Evolutionary conservation across 2,329 filamentous ascomycete species (phyloP), one percentile per base, ranked within the genome.

Genomic region (Aspergillus ibericus): DNA sequence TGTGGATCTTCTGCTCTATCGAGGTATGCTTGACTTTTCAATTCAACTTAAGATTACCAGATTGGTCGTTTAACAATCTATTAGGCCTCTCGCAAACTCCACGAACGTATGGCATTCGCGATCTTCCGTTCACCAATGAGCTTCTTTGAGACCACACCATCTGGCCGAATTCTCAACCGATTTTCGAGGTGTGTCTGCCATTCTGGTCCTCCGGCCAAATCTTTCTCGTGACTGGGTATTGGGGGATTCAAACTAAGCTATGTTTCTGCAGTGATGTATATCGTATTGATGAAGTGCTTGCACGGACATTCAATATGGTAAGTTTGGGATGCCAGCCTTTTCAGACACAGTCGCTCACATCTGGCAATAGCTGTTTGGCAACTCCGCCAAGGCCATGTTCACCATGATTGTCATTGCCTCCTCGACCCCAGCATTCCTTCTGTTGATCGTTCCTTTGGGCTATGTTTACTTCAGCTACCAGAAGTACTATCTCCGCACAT

Each of bases 1-100:
- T 99, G 27, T 99, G 95, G 95, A 98, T 99, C 65, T 98, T 99
- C 80, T 99, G 96, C 79, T 98, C 95, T 4, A 99, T 99, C 63
- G 95, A 99, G 85, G 89, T 91, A 80, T 70, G 81, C 52, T 74
- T 55, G 10, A 36, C 51, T 10, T 13, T 20, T 25, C 25, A 22
- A 22, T 32, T 13, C 7, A 16, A 18, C 13, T 15, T 16, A 34
- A 29, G 29, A 22, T 3, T 25, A 13, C 6, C n/a, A 7, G 12
- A 47, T 34, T 47, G 13, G 55, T 63, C 53, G 65, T 60, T 36
- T 52, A 48, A 46, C 36, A 27, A n/a, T 40, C 20, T 22, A 12
- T 29, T 51, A 91, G 87, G 95, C 95, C 52, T 97, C 93, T 18
- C 87, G 95, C 62, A 99, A 98, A 79, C 83, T 99, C 57, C 95